These are phyloP conservation scores for Bauhinia variegata DNA, from an alignment of 306 rosid species.

Conservation along the genomic window DNA sequence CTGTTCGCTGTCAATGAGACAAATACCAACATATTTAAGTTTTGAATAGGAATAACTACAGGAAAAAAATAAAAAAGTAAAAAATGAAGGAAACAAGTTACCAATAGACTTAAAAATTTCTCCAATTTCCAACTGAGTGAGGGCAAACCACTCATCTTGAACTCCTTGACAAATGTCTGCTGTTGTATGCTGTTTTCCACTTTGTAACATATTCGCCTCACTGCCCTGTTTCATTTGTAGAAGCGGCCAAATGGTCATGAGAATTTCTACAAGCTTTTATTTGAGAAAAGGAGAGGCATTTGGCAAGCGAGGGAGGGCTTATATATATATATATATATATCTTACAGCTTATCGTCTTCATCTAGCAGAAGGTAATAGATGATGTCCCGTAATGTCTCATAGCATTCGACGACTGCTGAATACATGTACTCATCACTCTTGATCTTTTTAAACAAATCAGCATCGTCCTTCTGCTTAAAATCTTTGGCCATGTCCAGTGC, in stretches of 20 bases:
- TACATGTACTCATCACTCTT: conserved; percentile 72
- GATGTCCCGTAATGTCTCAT: conserved; percentile 76
- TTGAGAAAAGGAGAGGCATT: too few species aligned
- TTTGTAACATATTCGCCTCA: conserved; percentile 44
- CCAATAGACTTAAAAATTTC: conserved; percentile 76
- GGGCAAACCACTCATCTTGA: conserved; percentile 82
- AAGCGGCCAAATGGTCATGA: conserved; percentile 34
- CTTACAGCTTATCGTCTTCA: conserved; percentile 67
- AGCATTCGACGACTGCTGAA: conserved; percentile 91
- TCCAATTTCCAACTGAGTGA: conserved; percentile 84
- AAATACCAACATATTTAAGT: conserved; percentile 30
- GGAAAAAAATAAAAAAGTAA: conserved; percentile 5
- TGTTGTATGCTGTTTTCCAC: conserved; percentile 46
- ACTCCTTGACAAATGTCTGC: conserved; percentile 50
- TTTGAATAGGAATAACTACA: conserved; percentile 10
- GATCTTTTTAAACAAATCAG: conserved; percentile 76
- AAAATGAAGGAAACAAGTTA: conserved; percentile 38
- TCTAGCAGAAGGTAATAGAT: conserved; percentile 56
- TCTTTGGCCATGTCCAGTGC: conserved; percentile 99
- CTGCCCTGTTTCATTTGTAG: conserved; percentile 55
- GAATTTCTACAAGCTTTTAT: not conserved
- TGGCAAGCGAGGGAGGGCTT: not conserved
- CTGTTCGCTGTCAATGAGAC: conserved; percentile 56
- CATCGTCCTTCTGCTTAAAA: conserved; percentile 73
- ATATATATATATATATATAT: conserved; percentile 23